phyloP scores from a whole-genome alignment of 257 asterid species.

The Nicotiana attenuata region DNA sequence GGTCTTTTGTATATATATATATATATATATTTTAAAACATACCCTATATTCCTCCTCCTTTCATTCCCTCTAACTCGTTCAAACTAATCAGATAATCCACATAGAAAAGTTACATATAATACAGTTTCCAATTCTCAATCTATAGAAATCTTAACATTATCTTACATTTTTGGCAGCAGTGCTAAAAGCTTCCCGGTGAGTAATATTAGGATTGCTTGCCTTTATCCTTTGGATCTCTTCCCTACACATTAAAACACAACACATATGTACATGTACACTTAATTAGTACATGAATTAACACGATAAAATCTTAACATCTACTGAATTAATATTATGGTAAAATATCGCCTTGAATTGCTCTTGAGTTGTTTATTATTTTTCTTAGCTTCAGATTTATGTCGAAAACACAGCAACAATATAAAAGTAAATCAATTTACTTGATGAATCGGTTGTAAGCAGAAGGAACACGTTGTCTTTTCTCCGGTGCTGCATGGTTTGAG shows the following conservation, averaged over 20 bases:
- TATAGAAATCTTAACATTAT: background rate
- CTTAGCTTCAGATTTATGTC: no score
- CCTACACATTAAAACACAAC: slow-evolving; percentile 24
- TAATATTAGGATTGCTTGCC: slow-evolving; percentile 80
- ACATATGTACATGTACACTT: no score
- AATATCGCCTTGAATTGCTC: no score
- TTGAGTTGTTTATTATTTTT: background rate
- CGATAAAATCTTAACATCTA: no score
- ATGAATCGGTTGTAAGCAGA: background rate
- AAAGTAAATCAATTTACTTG: background rate
- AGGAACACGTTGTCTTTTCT: slow-evolving; percentile 7
- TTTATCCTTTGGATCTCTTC: slow-evolving; percentile 98
- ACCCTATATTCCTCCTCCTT: no score
- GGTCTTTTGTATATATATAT: no score
- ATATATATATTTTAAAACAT: no score
- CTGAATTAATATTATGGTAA: no score
- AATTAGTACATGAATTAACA: no score
- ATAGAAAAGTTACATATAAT: background rate
- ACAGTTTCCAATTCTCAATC: background rate
- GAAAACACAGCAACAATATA: no score
- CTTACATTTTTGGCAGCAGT: slow-evolving; percentile 93
- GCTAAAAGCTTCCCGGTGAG: slow-evolving; percentile 93
- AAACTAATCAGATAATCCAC: background rate
- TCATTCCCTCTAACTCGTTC: no score
- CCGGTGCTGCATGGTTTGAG: slow-evolving; percentile 1